Evolutionary conservation across 78 protist species (phyloP).

Genomic region (Mantamonas sphyraenae): DNA sequence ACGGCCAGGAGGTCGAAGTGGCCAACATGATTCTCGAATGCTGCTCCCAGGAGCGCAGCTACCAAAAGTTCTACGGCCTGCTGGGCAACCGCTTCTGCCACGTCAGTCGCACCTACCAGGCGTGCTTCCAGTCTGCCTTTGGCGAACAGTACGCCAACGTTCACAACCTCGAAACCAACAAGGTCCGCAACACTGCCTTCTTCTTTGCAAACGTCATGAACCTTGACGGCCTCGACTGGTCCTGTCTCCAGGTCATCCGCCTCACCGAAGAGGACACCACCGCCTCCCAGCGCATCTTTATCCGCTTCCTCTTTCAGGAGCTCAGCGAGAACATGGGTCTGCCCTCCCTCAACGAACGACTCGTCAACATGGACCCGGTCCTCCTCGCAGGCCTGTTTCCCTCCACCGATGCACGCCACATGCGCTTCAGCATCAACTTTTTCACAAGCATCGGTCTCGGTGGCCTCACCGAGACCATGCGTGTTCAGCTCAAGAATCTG

Average conservation of each 20-base stretch:
- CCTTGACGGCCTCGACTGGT: constrained; percentile 60
- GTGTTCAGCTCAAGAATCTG: too few relatives aligned
- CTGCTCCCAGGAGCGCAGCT: constrained; percentile 86
- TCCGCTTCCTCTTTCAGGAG: constrained; percentile 65
- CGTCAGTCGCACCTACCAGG: constrained; percentile 60
- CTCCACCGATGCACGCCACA: constrained; percentile 73
- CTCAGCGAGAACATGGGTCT: constrained; percentile 81
- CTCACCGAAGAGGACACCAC: constrained; percentile 78
- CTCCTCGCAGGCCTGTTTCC: constrained; percentile 63
- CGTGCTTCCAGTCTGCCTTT: constrained; percentile 39
- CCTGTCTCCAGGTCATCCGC: constrained; percentile 29
- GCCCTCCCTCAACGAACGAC: constrained; percentile 21
- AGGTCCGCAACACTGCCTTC: constrained; percentile 63
- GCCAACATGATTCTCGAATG: constrained; percentile 88
- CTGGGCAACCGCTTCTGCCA: constrained; percentile 77
- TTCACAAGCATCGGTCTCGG: constrained; percentile 89
- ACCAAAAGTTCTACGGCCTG: constrained; percentile 74
- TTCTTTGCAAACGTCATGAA: constrained; percentile 57
- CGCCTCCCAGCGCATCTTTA: constrained; percentile 84
- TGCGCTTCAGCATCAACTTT: constrained; percentile 93
- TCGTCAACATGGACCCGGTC: constrained; percentile 5
- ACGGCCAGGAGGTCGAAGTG: constrained; percentile 51
- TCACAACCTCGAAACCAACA: constrained; percentile 87
- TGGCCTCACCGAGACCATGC: constrained; percentile 66
- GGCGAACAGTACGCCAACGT: constrained; percentile 20